Base-by-base conservation (phyloP, 2,329 filamentous ascomycete species). In the Didymella pinodella region DNA sequence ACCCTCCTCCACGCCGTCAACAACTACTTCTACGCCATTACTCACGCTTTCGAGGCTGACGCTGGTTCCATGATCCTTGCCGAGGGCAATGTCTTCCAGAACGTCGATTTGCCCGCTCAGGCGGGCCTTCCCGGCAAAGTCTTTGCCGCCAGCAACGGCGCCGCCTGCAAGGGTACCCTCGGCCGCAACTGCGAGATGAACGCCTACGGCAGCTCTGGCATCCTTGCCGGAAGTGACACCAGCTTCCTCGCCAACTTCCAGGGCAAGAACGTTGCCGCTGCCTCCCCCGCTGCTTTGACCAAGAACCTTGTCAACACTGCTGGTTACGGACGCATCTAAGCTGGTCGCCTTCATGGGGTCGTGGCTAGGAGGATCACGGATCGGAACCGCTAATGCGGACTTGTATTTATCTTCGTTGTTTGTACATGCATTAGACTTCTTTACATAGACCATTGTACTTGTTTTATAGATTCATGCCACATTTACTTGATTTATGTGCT, bases 1-100 rank as follows among this genome's bases (percentile, higher is more conserved):
- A 85, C 85, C 54, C 80, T 86, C 44, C 77, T 88, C 52, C 86
- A 88, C 74, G 83, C 83, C 41, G 83, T 86, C 71, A 87, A 87
- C 82, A 88, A 87, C 80, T 86, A 84, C 81, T 87, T 80, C 78
- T 80, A 84, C 70, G 79, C 82, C 68, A 83, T 82, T 73, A 71
- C 75, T 20, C 86, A 88, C 75, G 83, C 84, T n/a, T 87, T 88
- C 70, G 86, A 86, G 62, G 72, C 71, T 53, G 75, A 71, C 61
- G 60, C 69, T 47, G 78, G 75, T 40, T 66, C 69, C 50, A 67
- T 65, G 61, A 80, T 85, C 43, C 77, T 87, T 22, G 82, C 82
- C 2, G 85, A 87, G 75, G 85, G 85, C 36, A 86, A 85, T 66
- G 75, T 84, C 47, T 87, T 86, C 79, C 81, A 85, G 73, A 83